phyloP scores from a whole-genome alignment of 2,329 filamentous ascomycete genomes.

The Zasmidium cellare region DNA sequence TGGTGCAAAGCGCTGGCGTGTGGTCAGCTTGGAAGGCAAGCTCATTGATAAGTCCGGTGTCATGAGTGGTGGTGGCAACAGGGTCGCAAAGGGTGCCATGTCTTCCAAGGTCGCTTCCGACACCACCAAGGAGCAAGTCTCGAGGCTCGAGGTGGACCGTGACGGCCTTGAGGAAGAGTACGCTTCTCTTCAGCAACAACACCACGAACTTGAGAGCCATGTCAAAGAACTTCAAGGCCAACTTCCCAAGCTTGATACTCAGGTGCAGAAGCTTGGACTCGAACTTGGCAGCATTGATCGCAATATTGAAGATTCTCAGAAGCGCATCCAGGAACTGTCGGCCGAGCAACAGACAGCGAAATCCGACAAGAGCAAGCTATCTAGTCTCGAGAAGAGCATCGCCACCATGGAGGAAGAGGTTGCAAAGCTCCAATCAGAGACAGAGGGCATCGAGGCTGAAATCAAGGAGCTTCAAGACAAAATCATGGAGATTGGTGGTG shows the following conservation, averaged over 20 bases:
- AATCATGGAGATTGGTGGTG: slow-evolving; percentile 97
- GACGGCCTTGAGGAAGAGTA: slow-evolving; percentile 83
- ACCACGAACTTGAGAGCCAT: slow-evolving; percentile 73
- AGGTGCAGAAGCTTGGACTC: slow-evolving; percentile 84
- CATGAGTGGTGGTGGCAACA: slow-evolving; percentile 94
- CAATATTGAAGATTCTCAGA: slow-evolving; percentile 80
- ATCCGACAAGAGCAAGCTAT: slow-evolving; percentile 73
- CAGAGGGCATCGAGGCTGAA: slow-evolving; percentile 85
- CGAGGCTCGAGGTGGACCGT: slow-evolving; percentile 81
- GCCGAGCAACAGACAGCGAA: slow-evolving; percentile 80
- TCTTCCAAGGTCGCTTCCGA: slow-evolving; percentile 92
- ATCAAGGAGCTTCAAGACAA: slow-evolving; percentile 92
- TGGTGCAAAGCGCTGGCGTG: slow-evolving; percentile 88
- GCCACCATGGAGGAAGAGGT: slow-evolving; percentile 73
- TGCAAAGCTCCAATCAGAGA: slow-evolving; percentile 77
- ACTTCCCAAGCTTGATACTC: slow-evolving; percentile 82
- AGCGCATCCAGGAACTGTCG: slow-evolving; percentile 80
- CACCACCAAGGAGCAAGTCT: slow-evolving; percentile 82
- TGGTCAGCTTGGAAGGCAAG: slow-evolving; percentile 92
- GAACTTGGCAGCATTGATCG: slow-evolving; percentile 85
- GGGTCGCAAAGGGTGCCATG: slow-evolving; percentile 90
- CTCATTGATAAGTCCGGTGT: slow-evolving; percentile 98
- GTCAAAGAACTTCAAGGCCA: slow-evolving; percentile 72
- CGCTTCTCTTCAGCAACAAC: slow-evolving; percentile 79
- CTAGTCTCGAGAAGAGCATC: slow-evolving; percentile 75